Conservation (phyloP, 139 green algal species). For the Protoeuglena noctilucae region DNA sequence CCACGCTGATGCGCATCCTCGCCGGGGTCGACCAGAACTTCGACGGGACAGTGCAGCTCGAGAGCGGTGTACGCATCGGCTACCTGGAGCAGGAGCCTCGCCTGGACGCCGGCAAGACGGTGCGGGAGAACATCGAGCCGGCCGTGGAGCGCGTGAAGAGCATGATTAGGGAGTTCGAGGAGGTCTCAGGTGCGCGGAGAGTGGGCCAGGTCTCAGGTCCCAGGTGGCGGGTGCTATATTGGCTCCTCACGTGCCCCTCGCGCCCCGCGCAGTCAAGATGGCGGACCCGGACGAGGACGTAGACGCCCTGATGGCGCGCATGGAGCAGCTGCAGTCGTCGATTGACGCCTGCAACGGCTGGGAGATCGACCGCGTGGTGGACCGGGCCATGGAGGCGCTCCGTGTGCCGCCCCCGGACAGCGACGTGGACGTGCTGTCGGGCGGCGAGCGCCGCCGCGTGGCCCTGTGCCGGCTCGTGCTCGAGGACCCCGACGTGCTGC, state of each 20-base stretch:
- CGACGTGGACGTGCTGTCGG: constrained; percentile 33
- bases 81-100: constrained; percentile 53
- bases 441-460: constrained; percentile 69
- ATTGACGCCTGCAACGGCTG: constrained; percentile 63
- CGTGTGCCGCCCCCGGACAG: constrained; percentile 43
- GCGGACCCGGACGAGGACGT: constrained; percentile 43
- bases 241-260: not conserved
- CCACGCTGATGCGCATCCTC: constrained; percentile 56
- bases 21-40: constrained; percentile 22
- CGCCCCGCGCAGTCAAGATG: constrained; percentile 37
- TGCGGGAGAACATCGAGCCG: constrained; percentile 46
- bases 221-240: too few relatives aligned
- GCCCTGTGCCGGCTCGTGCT: constrained; percentile 66
- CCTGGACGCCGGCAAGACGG: constrained; percentile 49
- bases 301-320: constrained; percentile 46
- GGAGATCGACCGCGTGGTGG: constrained; percentile 58
- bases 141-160: constrained; percentile 13
- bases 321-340: constrained; percentile 44
- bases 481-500: constrained; percentile 61
- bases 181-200: not conserved
- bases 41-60: constrained; percentile 10
- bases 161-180: constrained; percentile 13
- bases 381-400: constrained; percentile 58
- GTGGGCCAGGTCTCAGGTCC: too few relatives aligned
- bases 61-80: constrained; percentile 40